A percentile compares a stretch with the other conserved stretches of the same genome.
These are phyloP conservation scores for Volutella citrinella DNA, from an alignment of 2,329 filamentous ascomycete genomes.

Conservation along the genomic window DNA sequence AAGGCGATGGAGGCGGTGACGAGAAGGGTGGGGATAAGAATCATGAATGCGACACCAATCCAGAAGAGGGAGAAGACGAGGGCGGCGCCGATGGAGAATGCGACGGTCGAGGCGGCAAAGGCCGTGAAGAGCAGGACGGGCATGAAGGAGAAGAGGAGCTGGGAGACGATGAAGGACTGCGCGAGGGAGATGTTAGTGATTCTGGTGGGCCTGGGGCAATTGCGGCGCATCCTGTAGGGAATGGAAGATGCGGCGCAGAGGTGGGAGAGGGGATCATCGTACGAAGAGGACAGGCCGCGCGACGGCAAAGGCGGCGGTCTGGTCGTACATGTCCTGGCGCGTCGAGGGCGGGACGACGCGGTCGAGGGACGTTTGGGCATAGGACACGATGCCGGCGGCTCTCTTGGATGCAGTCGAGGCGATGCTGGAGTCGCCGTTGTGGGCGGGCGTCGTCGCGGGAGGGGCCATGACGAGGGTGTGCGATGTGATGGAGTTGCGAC, in stretches of 20 bases:
- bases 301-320: constrained; percentile 53
- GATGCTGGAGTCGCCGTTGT: constrained; percentile 18
- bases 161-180: constrained; percentile 66
- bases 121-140: constrained; percentile 67
- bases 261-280: constrained; percentile 27
- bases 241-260: too few relatives aligned
- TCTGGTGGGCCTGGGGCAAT: too few relatives aligned
- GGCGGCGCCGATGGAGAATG: constrained; percentile 61
- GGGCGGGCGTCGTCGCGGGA: too few relatives aligned
- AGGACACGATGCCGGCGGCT: constrained; percentile 35
- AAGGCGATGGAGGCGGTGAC: constrained; percentile 61
- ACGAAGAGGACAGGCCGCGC: constrained; percentile 69
- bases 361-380: constrained; percentile 44
- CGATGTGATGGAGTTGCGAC: neutral
- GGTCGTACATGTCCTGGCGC: constrained; percentile 54
- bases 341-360: constrained; percentile 57
- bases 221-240: too few relatives aligned
- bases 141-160: constrained; percentile 62
- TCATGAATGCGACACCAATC: constrained; percentile 61
- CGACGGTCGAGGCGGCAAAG: constrained; percentile 61
- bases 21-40: constrained; percentile 68
- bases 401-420: constrained; percentile 29
- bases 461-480: too few relatives aligned
- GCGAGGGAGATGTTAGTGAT: neutral
- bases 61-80: constrained; percentile 66